Evolutionary conservation across 2,329 filamentous ascomycete species (phyloP).

Genomic region (Sporothrix phasma): DNA sequence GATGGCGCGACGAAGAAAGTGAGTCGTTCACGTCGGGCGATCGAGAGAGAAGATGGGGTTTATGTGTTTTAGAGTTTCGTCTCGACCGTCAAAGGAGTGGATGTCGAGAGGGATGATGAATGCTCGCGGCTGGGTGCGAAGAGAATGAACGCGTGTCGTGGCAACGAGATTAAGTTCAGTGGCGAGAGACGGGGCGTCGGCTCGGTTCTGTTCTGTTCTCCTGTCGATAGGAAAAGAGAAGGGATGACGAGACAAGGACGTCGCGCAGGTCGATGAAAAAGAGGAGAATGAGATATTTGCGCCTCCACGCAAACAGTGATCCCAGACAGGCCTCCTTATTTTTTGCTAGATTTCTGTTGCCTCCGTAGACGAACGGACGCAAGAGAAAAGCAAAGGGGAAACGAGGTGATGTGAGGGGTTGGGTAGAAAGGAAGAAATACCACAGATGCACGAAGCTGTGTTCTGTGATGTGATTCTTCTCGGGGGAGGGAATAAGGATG

Average conservation of each 20-base stretch:
- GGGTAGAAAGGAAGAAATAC: conserved; percentile 12
- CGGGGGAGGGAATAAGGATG: conserved; percentile 5
- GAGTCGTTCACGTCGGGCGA: neutral
- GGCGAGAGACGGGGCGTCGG: neutral
- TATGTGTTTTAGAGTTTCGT: neutral
- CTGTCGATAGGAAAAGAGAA: conserved; percentile 2
- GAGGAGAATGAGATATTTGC: neutral
- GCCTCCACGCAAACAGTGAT: conserved; percentile 1
- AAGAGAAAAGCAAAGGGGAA: conserved; percentile 5
- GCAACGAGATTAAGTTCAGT: neutral
- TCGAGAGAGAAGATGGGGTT: neutral
- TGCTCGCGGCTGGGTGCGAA: neutral
- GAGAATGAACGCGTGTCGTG: conserved; percentile 8
- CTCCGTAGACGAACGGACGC: conserved; percentile 7
- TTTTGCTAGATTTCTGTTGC: conserved; percentile 9
- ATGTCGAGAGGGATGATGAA: neutral
- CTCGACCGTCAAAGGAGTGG: conserved; percentile 4
- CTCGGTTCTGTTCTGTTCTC: neutral
- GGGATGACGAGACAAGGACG: neutral
- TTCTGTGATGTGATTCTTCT: conserved; percentile 18
- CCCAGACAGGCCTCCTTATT: neutral
- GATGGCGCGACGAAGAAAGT: neutral
- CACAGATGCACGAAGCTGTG: conserved; percentile 15
- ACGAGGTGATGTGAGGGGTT: conserved; percentile 1
- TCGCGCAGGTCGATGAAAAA: neutral